phyloP scores from a whole-genome alignment of 2,329 filamentous ascomycete species.

The Diplodia mutila region DNA sequence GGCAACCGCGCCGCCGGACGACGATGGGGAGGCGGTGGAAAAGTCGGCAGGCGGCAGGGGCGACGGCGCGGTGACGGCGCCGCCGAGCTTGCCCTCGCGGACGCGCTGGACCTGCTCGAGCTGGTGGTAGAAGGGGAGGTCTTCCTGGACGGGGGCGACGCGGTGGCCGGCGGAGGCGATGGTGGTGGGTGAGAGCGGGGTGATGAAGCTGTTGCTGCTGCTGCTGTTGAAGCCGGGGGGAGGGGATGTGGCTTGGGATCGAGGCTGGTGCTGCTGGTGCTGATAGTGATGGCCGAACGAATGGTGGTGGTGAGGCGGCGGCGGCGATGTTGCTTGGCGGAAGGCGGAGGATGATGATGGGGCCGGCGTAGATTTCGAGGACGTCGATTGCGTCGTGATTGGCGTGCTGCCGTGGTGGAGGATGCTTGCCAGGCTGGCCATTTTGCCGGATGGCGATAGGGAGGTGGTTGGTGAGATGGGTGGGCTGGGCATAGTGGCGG shows the following conservation, averaged over 20 bases:
- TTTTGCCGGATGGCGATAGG: slow-evolving; percentile 11
- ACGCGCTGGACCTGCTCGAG: slow-evolving; percentile 20
- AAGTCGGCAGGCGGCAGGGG: not conserved
- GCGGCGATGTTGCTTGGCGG: not conserved
- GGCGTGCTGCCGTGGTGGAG: not conserved
- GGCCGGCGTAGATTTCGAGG: not conserved
- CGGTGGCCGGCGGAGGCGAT: not conserved
- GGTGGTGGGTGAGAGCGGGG: slow-evolving; percentile 9
- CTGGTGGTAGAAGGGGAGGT: slow-evolving; percentile 22
- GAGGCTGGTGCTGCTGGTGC: not conserved
- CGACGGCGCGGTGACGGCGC: not conserved
- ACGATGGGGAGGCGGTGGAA: not conserved
- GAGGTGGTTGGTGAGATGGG: slow-evolving; percentile 23
- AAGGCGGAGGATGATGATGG: not conserved
- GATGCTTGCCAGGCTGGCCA: slow-evolving; percentile 15
- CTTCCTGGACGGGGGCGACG: not conserved
- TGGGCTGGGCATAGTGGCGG: slow-evolving; percentile 9
- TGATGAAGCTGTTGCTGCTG: not conserved
- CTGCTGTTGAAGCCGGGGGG: not conserved
- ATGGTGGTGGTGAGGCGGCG: slow-evolving; percentile 2
- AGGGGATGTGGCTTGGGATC: not conserved
- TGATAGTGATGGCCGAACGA: not conserved
- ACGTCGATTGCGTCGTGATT: not conserved
- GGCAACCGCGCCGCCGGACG: not conserved
- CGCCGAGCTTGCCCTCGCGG: slow-evolving; percentile 11